Evolutionary conservation across 306 rosid species (phyloP), one percentile per base, ranked within the genome.

Genomic region (Quercus ilex): DNA sequence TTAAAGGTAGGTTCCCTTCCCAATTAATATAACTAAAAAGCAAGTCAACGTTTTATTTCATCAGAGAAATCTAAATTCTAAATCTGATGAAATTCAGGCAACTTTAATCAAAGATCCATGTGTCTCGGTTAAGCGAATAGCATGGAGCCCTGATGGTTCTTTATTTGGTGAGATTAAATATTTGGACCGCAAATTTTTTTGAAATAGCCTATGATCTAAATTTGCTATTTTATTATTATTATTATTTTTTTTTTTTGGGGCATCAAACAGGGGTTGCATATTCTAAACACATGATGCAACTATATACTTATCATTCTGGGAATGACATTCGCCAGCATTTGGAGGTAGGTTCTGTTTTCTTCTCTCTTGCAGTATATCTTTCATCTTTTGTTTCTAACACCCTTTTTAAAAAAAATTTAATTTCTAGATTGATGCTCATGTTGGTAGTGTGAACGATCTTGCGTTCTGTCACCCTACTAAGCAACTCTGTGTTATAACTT

Each of bases 391-490:
- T 26, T 10, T 11, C 8, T 46, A 6, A 20, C 43, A 18, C 57
- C 26, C 3, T 57, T 55, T 20, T 11, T 13, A 17, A 8, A 8
- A 41, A 41, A 41, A 41, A 41, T 59, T 10, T 14, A 20, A 15
- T 52, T 52, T 67, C 55, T n/a, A 89, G 92, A 77, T 89, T 55
- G 90, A 89, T 26, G 92, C 92, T 60, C 90, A 88, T 82, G 80
- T 75, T 72, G 92, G 92, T 21, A 78, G 88, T 35, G 90, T 88
- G 14, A 84, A 86, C 55, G 92, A 88, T 77, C 73, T 88, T 55
- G 90, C 88, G 6, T 88, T 86, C 59, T 74, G 79, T 35, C 52
- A 23, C 41, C 87, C 87, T 26, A 33, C 49, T 51, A 80, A 77
- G 46, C 72, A 77, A 60, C 88, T 77, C 5, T 82, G 74, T 74